These are phyloP conservation scores for Vitis cinerea DNA, from an alignment of 164 flowering plant species.

Conservation along the genomic window DNA sequence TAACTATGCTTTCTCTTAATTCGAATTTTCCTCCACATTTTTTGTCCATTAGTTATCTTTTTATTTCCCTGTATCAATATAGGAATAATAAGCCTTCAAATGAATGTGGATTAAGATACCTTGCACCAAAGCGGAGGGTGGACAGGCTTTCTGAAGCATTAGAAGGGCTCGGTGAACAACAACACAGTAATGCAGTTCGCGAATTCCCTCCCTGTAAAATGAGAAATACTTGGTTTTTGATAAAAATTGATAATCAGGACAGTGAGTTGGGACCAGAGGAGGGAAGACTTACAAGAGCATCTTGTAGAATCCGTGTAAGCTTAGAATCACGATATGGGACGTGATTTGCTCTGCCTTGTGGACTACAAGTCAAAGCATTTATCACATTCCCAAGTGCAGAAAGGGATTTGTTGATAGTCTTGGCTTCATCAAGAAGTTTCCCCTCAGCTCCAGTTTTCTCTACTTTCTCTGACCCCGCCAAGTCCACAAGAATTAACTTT, in stretches of 20 bases:
- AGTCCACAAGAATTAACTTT: constrained; percentile 77
- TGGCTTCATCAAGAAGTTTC: constrained; percentile 88
- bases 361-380: constrained; percentile 65
- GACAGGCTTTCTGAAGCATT: constrained; percentile 82
- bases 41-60: neutral
- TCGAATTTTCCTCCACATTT: neutral
- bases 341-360: constrained; percentile 58
- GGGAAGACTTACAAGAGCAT: constrained; percentile 60
- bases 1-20: neutral
- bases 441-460: constrained; percentile 96
- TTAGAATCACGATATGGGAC: constrained; percentile 89
- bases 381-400: constrained; percentile 88
- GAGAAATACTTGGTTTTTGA: constrained; percentile 1
- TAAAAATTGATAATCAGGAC: neutral
- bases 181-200: constrained; percentile 72
- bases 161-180: constrained; percentile 82
- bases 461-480: constrained; percentile 93
- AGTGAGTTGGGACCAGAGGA: neutral
- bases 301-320: constrained; percentile 81
- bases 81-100: neutral
- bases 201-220: constrained; percentile 72
- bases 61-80: neutral
- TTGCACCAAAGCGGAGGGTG: constrained; percentile 85
- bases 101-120: constrained; percentile 34
- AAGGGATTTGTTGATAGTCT: constrained; percentile 83